phyloP scores from a whole-genome alignment of 2,329 filamentous ascomycete species.

The Pseudogymnoascus sp. region DNA sequence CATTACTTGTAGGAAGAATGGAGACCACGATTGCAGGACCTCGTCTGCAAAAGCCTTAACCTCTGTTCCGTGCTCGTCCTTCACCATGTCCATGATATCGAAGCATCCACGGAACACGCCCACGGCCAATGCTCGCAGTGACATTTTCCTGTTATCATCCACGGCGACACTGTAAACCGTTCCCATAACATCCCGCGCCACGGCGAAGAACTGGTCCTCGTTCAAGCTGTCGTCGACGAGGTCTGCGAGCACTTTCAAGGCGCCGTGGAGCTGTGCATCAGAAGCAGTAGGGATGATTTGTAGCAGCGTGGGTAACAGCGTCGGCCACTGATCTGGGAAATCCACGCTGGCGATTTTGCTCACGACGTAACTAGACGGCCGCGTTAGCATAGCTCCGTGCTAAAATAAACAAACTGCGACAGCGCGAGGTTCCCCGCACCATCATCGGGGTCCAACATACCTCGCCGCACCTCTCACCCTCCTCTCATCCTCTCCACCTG shows the following conservation, averaged over 20 bases:
- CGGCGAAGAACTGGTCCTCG: slow-evolving; percentile 89
- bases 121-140: slow-evolving; percentile 75
- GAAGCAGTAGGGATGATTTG: slow-evolving; percentile 66
- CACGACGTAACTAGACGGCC: slow-evolving; percentile 53
- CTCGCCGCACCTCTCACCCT: slow-evolving; percentile 87
- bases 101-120: slow-evolving; percentile 88
- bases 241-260: slow-evolving; percentile 78
- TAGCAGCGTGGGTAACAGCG: slow-evolving; percentile 72
- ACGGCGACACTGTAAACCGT: slow-evolving; percentile 76
- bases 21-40: slow-evolving; percentile 73
- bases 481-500: slow-evolving; percentile 61
- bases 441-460: slow-evolving; percentile 37
- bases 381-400: slow-evolving; percentile 9
- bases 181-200: slow-evolving; percentile 77
- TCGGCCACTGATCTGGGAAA: slow-evolving; percentile 93
- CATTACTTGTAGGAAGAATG: slow-evolving; percentile 76
- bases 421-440: not conserved
- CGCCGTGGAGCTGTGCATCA: slow-evolving; percentile 78
- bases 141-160: slow-evolving; percentile 64
- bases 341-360: slow-evolving; percentile 92
- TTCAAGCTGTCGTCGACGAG: slow-evolving; percentile 89
- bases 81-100: slow-evolving; percentile 91
- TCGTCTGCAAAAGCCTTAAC: slow-evolving; percentile 88
- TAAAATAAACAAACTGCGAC: slow-evolving; percentile 7
- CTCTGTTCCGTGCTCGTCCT: slow-evolving; percentile 80